These are phyloP conservation scores for Ceratocystis variospora DNA, from an alignment of 2,329 filamentous ascomycete genomes.

Conservation along the genomic window DNA sequence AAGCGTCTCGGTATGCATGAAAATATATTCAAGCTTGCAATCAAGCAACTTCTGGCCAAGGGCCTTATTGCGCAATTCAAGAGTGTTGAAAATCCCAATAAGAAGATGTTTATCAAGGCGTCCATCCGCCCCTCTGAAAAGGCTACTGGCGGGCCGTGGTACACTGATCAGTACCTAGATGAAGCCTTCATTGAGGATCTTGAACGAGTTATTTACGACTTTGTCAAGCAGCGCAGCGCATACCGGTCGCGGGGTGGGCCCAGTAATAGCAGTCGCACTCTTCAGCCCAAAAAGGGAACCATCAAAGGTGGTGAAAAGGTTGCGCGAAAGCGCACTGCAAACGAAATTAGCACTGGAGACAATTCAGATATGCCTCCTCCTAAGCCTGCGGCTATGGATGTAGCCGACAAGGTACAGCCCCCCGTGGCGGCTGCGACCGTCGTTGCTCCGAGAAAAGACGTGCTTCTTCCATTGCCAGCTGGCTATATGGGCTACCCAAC, in stretches of 20 bases:
- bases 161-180: constrained; percentile 80
- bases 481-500: constrained; percentile 72
- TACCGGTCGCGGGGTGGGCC: constrained; percentile 36
- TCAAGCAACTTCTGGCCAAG: constrained; percentile 73
- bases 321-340: constrained; percentile 33
- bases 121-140: constrained; percentile 75
- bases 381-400: constrained; percentile 19
- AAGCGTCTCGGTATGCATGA: constrained; percentile 70
- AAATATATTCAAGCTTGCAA: constrained; percentile 61
- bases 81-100: constrained; percentile 76
- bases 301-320: constrained; percentile 37
- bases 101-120: constrained; percentile 92
- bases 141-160: constrained; percentile 88
- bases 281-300: constrained; percentile 42
- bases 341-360: constrained; percentile 28
- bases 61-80: constrained; percentile 79
- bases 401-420: neutral
- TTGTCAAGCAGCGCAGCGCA: constrained; percentile 59
- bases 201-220: constrained; percentile 57
- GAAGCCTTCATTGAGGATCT: constrained; percentile 73
- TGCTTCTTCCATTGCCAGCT: constrained; percentile 42
- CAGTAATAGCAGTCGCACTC: constrained; percentile 26
- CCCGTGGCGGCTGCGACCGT: neutral
- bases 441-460: constrained; percentile 26
- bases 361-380: constrained; percentile 22